Base-by-base conservation (phyloP, 148 eudicot species). In the Silene uniflora region DNA sequence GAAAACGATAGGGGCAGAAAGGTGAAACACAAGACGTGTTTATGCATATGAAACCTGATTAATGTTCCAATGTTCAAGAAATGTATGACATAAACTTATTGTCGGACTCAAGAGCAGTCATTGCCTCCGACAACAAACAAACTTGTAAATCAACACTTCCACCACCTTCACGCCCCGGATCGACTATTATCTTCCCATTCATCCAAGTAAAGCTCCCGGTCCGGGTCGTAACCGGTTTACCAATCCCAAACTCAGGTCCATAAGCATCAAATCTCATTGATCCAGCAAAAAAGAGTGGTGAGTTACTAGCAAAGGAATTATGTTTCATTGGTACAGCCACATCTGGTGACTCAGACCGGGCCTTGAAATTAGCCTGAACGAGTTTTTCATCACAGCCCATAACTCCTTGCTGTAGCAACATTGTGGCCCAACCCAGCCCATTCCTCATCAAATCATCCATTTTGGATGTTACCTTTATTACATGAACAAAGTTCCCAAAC, bases 201-300 rank as follows among this genome's bases (percentile, higher is more conserved):
- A 86, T 84, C 75, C 88, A 89, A 46, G 87, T 85, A 2, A 88
- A 87, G 65, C 62, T 71, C 5, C 97, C 93, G 18, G 89, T 87
- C 29, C 91, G 76, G 3, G 88, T 81, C 1, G 91, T 89, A 67
- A 86, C 39, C 0, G 93, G 87, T n/a, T 64, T 68, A 0, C 93
- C 97, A 85, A 89, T 87, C 70, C 97, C 97, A 58, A 91, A 91
- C 62, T 88, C 90, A n/a, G 87, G 88, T 16, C 88, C 89, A 65
- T 91, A 89, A 85, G 87, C 85, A 2, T 89, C 90, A 47, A 91
- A 84, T 72, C 91, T 79, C 2, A 29, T 89, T 0, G 93, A 91
- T 69, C 97, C 90, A 1, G 93, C 91, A 89, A 91, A 88, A 6
- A 55, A 84, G 85, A 23, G n/a, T n/a, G 81, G 82, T 29, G 86